phyloP scores from a whole-genome alignment of 306 rosid genomes.

The Phaseolus lunatus region DNA sequence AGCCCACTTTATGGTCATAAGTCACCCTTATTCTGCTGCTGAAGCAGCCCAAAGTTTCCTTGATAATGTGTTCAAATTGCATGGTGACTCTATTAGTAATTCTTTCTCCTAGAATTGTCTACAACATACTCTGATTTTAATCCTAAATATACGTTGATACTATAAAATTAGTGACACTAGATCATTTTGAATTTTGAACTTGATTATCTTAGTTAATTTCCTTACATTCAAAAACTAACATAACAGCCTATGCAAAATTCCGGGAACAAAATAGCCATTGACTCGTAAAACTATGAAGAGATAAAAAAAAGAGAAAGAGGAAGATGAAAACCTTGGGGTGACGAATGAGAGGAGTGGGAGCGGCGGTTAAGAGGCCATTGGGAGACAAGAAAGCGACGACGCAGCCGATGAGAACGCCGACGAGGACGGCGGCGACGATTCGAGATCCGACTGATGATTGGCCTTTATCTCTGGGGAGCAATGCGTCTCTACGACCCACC shows the following conservation, averaged over 20 bases:
- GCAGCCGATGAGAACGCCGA: conserved; percentile 73
- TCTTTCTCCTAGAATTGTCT: too few species aligned
- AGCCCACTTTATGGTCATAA: too few species aligned
- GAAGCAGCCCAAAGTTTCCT: too few species aligned
- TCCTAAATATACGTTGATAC: background rate
- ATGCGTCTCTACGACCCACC: conserved; percentile 76
- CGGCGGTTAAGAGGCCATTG: conserved; percentile 57
- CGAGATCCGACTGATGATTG: conserved; percentile 63
- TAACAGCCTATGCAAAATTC: background rate
- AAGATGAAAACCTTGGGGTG: background rate
- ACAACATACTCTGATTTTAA: background rate
- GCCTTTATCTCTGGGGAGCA: conserved; percentile 64
- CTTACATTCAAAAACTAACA: background rate
- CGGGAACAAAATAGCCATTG: background rate
- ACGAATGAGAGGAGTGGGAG: conserved; percentile 25
- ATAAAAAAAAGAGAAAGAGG: background rate
- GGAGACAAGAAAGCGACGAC: conserved; percentile 67
- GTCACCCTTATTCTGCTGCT: too few species aligned
- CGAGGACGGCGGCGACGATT: conserved; percentile 52
- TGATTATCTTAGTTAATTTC: background rate
- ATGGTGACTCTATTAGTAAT: too few species aligned
- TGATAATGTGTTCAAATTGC: too few species aligned
- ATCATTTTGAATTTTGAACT: background rate
- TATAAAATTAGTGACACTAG: background rate
- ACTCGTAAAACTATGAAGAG: background rate